Conservation (phyloP, 2,329 filamentous ascomycete genomes). For the Scolecobasidium constrictum region DNA sequence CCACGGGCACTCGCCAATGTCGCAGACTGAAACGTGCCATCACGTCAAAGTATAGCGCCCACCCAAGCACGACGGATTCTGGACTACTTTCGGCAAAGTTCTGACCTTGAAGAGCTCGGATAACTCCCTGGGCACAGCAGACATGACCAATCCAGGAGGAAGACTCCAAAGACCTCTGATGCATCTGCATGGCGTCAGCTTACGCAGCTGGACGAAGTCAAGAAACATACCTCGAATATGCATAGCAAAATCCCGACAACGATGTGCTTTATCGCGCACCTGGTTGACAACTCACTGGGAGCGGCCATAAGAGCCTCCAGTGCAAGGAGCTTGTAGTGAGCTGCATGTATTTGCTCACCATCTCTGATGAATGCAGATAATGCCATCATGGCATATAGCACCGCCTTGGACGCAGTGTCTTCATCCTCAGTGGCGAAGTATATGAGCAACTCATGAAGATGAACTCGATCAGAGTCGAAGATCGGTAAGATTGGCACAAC, state of each 20-base stretch:
- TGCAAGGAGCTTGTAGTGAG: neutral
- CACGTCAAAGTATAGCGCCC: neutral
- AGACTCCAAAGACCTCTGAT: neutral
- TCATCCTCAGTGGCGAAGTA: neutral
- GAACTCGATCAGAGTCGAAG: neutral
- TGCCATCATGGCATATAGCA: neutral
- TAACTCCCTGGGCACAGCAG: neutral
- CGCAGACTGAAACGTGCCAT: neutral
- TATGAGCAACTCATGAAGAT: neutral
- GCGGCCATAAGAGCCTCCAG: neutral
- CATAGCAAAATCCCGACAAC: neutral
- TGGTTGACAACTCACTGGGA: neutral
- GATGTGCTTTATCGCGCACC: neutral
- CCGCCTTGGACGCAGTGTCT: neutral
- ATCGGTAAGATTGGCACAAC: neutral
- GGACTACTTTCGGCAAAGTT: neutral
- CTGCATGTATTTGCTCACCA: neutral
- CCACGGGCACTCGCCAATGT: neutral
- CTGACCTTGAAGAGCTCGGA: neutral
- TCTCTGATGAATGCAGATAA: neutral
- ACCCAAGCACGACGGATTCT: neutral
- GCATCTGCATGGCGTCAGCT: neutral
- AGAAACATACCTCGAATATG: neutral
- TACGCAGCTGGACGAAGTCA: neutral
- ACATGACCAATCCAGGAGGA: neutral